A percentile compares a stretch with the other conserved stretches of the same genome.
These are phyloP conservation scores for Arthonia radiata DNA, from an alignment of 495 filamentous ascomycete genomes.

Conservation along the genomic window DNA sequence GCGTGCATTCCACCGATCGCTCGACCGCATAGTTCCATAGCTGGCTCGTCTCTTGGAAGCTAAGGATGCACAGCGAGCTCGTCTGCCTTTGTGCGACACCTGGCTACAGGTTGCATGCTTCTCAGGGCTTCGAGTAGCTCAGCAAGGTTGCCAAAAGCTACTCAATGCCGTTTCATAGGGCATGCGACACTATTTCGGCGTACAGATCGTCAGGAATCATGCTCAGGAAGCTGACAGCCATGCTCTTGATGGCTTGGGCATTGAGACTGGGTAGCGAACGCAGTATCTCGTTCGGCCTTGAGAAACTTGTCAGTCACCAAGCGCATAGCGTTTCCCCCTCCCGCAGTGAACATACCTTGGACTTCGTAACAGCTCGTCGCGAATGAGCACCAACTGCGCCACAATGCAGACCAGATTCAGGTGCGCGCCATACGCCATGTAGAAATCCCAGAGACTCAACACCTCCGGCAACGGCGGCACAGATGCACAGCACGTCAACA, in stretches of 20 bases:
- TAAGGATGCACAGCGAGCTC: too few relatives aligned
- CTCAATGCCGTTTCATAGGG: constrained; percentile 28
- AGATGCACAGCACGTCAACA: constrained; percentile 82
- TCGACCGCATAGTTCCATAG: too few relatives aligned
- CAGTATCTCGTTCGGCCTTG: constrained; percentile 71
- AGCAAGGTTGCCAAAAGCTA: too few relatives aligned
- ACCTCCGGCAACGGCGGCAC: constrained; percentile 95
- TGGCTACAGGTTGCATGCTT: too few relatives aligned
- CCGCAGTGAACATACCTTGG: constrained; percentile 37
- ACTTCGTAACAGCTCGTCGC: constrained; percentile 57
- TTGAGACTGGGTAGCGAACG: constrained; percentile 72
- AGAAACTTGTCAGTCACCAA: constrained; percentile 2
- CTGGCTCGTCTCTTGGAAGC: too few relatives aligned
- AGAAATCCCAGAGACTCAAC: constrained; percentile 87
- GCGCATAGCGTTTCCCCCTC: not conserved
- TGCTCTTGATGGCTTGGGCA: constrained; percentile 52
- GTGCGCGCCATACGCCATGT: constrained; percentile 86
- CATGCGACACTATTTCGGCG: constrained; percentile 66
- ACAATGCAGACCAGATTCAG: constrained; percentile 93
- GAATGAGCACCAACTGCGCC: constrained; percentile 74
- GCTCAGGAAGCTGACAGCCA: constrained; percentile 53
- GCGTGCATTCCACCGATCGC: too few relatives aligned
- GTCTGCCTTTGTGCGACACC: too few relatives aligned
- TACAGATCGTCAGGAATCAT: constrained; percentile 82
- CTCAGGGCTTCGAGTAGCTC: too few relatives aligned